Evolutionary conservation across 176 grass and related monocot species (phyloP).

Genomic region (Ensete ventricosum): DNA sequence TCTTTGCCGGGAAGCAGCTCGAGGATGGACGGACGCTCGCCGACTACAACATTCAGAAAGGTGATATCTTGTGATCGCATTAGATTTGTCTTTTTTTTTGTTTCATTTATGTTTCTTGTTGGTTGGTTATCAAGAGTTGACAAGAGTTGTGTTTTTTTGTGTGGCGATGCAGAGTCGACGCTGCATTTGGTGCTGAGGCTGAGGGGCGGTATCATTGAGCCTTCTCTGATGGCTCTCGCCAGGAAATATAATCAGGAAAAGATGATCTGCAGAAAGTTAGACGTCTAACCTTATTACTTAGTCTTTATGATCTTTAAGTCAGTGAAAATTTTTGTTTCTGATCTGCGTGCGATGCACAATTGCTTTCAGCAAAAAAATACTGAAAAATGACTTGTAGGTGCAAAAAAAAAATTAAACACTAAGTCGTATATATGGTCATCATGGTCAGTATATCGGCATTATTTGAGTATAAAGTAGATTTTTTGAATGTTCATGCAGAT

Average conservation of each 20-base stretch:
- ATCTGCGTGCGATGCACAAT: too few species aligned
- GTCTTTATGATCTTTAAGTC: neutral
- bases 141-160: neutral
- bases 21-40: constrained; percentile 24
- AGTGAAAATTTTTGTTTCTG: neutral
- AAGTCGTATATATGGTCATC: too few species aligned
- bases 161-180: constrained; percentile 41
- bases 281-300: too few species aligned
- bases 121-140: neutral
- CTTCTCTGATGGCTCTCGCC: constrained; percentile 80
- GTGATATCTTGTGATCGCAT: neutral
- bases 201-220: constrained; percentile 75
- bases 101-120: neutral
- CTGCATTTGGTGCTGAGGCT: constrained; percentile 82
- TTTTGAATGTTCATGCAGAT: too few species aligned
- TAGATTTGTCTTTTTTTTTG: neutral
- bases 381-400: too few species aligned
- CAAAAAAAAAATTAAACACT: too few species aligned
- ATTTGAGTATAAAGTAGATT: too few species aligned
- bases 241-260: constrained; percentile 94
- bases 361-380: too few species aligned
- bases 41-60: constrained; percentile 24
- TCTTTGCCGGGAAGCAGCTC: constrained; percentile 21
- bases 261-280: constrained; percentile 88
- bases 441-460: too few species aligned